Base-by-base conservation (phyloP, 768 basidiomycete species). In the Kwoniella shandongensis region DNA sequence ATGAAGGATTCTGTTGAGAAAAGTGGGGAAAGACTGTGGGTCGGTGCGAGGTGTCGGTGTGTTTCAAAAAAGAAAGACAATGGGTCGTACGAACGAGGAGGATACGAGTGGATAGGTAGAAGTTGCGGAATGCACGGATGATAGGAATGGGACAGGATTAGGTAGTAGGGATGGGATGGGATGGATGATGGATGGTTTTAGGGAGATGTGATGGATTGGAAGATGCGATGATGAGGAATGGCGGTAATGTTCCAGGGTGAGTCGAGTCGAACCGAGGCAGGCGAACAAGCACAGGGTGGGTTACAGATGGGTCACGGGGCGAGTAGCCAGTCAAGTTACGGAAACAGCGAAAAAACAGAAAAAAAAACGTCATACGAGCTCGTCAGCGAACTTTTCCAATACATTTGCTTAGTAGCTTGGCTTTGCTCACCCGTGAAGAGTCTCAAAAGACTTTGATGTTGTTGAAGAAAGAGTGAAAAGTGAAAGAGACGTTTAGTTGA, bases 171-270 rank as follows among this genome's bases (percentile, higher is more conserved):
- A 51, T 44, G 40, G 38, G 29, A 39, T 25, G 36, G 10, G 38
- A 15, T 49, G 12, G 13, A n/a, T 4, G 12, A 39, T 35, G 17
- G 32, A 49, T 13, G 15, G 32, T 20, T 26, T 26, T 32, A 20
- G 46, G 27, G 44, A 35, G 30, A 18, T 29, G 52, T 12, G 20
- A 51, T 18, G n/a, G 29, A 1, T 51, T 41, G 11, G 50, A 18
- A 15, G 44, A 6, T 20, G 48, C 4, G 46, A 54, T 48, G 12
- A 35, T 20, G 39, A 36, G 30, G 45, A 44, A 59, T 54, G 59
- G 59, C 59, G 51, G 29, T 39, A 52, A 59, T 47, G 57, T 59
- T 51, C 47, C 52, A 50, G 59, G 45, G 51, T 54, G 51, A 60
- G 30, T 54, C 50, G 49, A 29, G 38, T 42, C 13, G 39, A 32